These are phyloP conservation scores for Monilinia aucupariae DNA, from an alignment of 2,329 filamentous ascomycete genomes.

Conservation along the genomic window DNA sequence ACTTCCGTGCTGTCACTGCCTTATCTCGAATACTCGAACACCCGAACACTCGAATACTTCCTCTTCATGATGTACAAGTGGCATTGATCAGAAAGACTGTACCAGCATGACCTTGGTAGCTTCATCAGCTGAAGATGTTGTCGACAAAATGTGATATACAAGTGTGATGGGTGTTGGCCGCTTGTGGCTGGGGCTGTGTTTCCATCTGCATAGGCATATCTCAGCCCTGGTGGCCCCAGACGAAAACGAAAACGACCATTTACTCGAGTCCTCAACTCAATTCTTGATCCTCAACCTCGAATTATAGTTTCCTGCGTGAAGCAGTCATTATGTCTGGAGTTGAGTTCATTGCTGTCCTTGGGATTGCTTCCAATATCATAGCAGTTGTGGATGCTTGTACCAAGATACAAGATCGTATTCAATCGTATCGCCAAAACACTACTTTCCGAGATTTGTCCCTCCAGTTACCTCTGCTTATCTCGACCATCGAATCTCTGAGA, in stretches of 20 bases:
- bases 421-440: conserved; percentile 8
- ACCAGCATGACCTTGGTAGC: too few relatives aligned
- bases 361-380: conserved; percentile 8
- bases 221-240: not conserved
- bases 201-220: not conserved
- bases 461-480: conserved; percentile 9
- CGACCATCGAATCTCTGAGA: not conserved
- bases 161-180: not conserved
- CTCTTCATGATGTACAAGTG: not conserved
- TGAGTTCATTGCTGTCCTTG: conserved; percentile 6
- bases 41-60: not conserved
- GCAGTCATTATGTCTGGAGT: conserved; percentile 5
- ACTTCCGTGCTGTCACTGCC: not conserved
- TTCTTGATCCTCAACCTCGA: not conserved
- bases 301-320: not conserved
- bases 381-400: conserved; percentile 13
- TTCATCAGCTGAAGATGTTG: too few relatives aligned
- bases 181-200: conserved; percentile 4
- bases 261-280: not conserved
- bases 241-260: not conserved
- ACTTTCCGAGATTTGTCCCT: conserved; percentile 2
- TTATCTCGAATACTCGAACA: too few relatives aligned
- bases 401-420: conserved; percentile 5
- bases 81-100: not conserved
- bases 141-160: too few relatives aligned